A percentile compares a stretch with the other conserved stretches of the same genome.
These are phyloP conservation scores for Petunia hybrid DNA, from an alignment of 305 asterid species.

Conservation along the genomic window DNA sequence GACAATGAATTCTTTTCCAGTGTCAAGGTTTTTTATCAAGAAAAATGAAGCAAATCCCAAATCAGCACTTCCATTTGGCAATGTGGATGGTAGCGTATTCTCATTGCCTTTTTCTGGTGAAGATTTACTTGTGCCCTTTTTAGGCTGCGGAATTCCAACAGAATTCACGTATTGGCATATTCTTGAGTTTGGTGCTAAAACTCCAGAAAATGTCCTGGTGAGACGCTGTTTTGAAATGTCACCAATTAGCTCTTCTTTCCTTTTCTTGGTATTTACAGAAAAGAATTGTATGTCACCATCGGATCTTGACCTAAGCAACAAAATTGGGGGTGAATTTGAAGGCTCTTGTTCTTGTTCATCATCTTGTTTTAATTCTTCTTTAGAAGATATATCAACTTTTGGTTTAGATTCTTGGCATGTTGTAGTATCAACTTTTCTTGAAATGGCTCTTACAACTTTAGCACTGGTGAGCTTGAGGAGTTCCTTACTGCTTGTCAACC, in stretches of 20 bases:
- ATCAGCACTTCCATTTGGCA: conserved; percentile 41
- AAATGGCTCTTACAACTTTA: conserved; percentile 43
- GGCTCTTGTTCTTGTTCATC: neutral
- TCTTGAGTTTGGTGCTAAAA: conserved; percentile 40
- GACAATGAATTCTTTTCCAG: conserved; percentile 86
- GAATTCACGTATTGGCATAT: conserved; percentile 13
- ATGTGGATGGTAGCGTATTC: conserved; percentile 35
- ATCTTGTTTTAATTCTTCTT: conserved; percentile 7
- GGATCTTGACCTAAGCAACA: conserved; percentile 80
- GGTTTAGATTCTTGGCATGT: neutral
- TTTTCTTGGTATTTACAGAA: conserved; percentile 61
- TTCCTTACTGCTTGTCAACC: conserved; percentile 62
- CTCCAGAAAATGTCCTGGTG: conserved; percentile 73
- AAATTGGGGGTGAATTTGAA: conserved; percentile 31
- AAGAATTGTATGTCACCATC: conserved; percentile 75
- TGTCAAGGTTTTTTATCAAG: conserved; percentile 90
- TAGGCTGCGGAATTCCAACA: conserved; percentile 36
- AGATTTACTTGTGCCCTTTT: conserved; percentile 57
- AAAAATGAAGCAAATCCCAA: conserved; percentile 59
- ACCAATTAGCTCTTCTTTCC: conserved; percentile 78
- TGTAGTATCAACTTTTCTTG: conserved; percentile 40
- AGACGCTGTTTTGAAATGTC: conserved; percentile 74
- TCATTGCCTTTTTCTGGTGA: conserved; percentile 34
- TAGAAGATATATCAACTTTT: neutral
- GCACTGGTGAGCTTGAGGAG: conserved; percentile 56